Evolutionary conservation across 2,329 filamentous ascomycete genomes (phyloP), one percentile per base, ranked within the genome.

Genomic region (Thielaviopsis ethacetica): DNA sequence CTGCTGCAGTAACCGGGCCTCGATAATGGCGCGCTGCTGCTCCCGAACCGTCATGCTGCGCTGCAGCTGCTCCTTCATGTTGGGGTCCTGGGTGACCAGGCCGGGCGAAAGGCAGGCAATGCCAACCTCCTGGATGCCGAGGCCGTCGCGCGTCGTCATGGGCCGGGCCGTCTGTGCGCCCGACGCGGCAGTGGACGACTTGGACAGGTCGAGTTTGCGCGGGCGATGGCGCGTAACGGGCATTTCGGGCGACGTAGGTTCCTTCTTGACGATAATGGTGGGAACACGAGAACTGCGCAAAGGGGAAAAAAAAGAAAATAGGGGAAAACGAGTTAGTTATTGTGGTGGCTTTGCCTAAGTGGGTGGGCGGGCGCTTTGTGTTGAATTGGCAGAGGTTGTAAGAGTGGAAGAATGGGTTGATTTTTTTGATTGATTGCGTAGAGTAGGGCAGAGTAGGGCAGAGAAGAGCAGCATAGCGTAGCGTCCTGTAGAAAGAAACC

Each of bases 181-280:
- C 59, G 74, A 77, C 41, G 77, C 75, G 34, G 74, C 30, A 72
- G 54, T 72, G 67, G 72, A 73, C 65, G 80, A 80, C 68, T 84
- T 84, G 63, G 87, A 88, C 34, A 94, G 78, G 69, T 93, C 87
- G 60, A 94, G 78, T 67, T 82, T 85, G 67, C 85, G 81, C 15
- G 88, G 88, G 61, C 88, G 80, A 67, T 88, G 88, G 56, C 87
- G 81, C 58, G 85, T 80, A 61, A 82, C 80, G 57, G 82, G 77
- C 67, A 93, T 81, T 63, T 86, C 86, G 58, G 91, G 91, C 53
- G 91, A 96, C 50, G 86, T 82, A 38, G 91, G 91, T 71, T 98
- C 93, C 72, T 96, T 96, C 77, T 97, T 97, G 61, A 98, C 91
- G 63, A 95, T 80, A 63, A 96, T 94, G 73, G 88, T 91, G 49